Percentiles rank a stretch among this genome's conserved stretches.
phyloP scores from a whole-genome alignment of 2,329 filamentous ascomycete genomes.

The Pleurostoma richardsiae region DNA sequence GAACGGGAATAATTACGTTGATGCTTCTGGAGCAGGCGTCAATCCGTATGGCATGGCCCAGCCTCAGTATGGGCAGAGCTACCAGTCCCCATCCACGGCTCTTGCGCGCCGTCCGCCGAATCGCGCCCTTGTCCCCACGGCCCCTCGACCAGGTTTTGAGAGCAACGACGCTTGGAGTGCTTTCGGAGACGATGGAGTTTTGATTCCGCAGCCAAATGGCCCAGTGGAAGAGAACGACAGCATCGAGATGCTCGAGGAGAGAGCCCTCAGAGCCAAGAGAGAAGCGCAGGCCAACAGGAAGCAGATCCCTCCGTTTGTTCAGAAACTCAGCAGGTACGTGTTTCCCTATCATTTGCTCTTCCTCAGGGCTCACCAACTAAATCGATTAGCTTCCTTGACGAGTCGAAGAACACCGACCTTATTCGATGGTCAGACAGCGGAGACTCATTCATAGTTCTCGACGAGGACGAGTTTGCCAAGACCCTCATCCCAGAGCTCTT shows the following conservation, averaged over 20 bases:
- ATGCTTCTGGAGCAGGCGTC: conserved; percentile 23
- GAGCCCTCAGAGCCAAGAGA: conserved; percentile 75
- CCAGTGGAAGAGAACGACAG: conserved; percentile 57
- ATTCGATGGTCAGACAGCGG: conserved; percentile 97
- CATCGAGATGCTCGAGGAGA: conserved; percentile 73
- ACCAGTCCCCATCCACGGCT: conserved; percentile 37
- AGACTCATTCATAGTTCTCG: conserved; percentile 91
- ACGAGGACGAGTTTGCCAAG: conserved; percentile 98
- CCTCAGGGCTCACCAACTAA: conserved; percentile 1
- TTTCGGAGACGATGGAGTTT: conserved; percentile 36
- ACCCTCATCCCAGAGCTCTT: conserved; percentile 95
- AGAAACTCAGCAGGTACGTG: conserved; percentile 90
- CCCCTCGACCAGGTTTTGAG: conserved; percentile 21
- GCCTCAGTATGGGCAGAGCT: conserved; percentile 24
- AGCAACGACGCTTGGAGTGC: conserved; percentile 25
- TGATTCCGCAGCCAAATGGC: conserved; percentile 29
- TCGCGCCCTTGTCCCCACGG: conserved; percentile 42
- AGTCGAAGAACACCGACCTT: conserved; percentile 86
- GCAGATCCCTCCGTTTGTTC: conserved; percentile 94
- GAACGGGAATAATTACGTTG: conserved; percentile 30
- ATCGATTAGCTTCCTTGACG: conserved; percentile 74
- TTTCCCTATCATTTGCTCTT: conserved; percentile 2
- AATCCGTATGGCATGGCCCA: conserved; percentile 33
- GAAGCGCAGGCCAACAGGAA: conserved; percentile 89
- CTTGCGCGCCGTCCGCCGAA: conserved; percentile 49